Evolutionary conservation across 2,329 filamentous ascomycete species (phyloP).

Genomic region (Trichophyton equinum): DNA sequence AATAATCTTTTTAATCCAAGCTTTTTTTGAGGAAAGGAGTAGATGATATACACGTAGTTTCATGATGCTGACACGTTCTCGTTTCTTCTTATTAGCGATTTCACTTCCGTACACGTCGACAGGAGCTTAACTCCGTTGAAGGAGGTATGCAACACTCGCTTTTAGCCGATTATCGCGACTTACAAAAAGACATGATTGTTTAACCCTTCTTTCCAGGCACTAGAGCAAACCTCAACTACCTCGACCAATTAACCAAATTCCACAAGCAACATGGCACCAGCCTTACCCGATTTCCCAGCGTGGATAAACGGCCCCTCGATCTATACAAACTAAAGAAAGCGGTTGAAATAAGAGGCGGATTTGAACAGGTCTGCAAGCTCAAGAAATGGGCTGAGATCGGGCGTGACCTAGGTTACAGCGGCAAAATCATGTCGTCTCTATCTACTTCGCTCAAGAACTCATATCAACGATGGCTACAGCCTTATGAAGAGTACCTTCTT

Average conservation of each 20-base stretch:
- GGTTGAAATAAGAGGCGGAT: slow-evolving; percentile 85
- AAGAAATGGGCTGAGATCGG: slow-evolving; percentile 99
- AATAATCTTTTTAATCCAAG: background rate
- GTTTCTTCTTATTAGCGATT: slow-evolving; percentile 53
- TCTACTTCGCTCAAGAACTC: slow-evolving; percentile 98
- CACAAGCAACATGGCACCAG: slow-evolving; percentile 95
- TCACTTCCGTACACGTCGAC: slow-evolving; percentile 89
- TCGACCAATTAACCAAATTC: slow-evolving; percentile 89
- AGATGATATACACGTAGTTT: background rate
- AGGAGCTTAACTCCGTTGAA: slow-evolving; percentile 96
- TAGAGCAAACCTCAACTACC: slow-evolving; percentile 86
- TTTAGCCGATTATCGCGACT: background rate
- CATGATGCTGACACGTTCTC: background rate
- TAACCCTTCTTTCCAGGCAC: slow-evolving; percentile 54
- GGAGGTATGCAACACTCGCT: slow-evolving; percentile 51
- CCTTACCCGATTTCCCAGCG: slow-evolving; percentile 84
- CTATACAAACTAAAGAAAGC: slow-evolving; percentile 94
- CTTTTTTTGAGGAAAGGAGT: background rate
- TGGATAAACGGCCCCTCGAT: slow-evolving; percentile 94
- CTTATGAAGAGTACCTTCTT: slow-evolving; percentile 88
- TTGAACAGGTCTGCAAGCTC: slow-evolving; percentile 89
- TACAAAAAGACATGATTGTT: slow-evolving; percentile 34
- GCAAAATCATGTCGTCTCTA: slow-evolving; percentile 98
- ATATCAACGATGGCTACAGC: slow-evolving; percentile 90
- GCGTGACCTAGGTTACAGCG: slow-evolving; percentile 89